These are phyloP conservation scores for Stachybotrys elegans DNA, from an alignment of 2,329 filamentous ascomycete species.

Conservation along the genomic window DNA sequence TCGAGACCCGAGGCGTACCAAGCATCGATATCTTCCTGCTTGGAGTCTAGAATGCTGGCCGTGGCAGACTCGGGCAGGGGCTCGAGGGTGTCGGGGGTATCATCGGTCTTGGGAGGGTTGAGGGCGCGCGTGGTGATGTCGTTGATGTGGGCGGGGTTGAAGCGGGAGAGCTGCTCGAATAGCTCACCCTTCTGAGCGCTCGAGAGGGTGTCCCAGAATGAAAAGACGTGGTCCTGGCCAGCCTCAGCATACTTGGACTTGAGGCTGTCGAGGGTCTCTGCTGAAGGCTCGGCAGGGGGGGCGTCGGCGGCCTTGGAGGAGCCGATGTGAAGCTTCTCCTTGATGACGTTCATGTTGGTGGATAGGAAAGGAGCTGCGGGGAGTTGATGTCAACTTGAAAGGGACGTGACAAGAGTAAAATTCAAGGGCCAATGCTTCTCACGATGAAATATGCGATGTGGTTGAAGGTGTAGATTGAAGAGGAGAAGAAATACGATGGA, in stretches of 20 bases:
- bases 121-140: constrained; percentile 77
- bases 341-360: constrained; percentile 38
- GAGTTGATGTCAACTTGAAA: no score
- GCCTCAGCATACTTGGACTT: constrained; percentile 70
- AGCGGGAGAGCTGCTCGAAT: constrained; percentile 73
- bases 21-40: constrained; percentile 67
- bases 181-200: constrained; percentile 69
- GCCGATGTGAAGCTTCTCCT: constrained; percentile 34
- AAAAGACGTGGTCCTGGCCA: constrained; percentile 74
- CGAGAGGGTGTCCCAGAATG: constrained; percentile 76
- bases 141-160: constrained; percentile 86
- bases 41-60: constrained; percentile 88
- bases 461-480: background rate
- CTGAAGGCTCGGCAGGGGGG: constrained; percentile 48
- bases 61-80: constrained; percentile 82
- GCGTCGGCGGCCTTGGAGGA: constrained; percentile 19
- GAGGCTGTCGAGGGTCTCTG: constrained; percentile 63
- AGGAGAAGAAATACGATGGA: background rate
- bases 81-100: constrained; percentile 59
- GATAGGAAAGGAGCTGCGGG: constrained; percentile 8
- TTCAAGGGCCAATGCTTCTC: background rate
- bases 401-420: background rate
- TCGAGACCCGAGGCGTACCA: constrained; percentile 85
- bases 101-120: constrained; percentile 64
- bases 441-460: background rate